Conservation (phyloP, 257 asterid species). For the Solanum boliviense region DNA sequence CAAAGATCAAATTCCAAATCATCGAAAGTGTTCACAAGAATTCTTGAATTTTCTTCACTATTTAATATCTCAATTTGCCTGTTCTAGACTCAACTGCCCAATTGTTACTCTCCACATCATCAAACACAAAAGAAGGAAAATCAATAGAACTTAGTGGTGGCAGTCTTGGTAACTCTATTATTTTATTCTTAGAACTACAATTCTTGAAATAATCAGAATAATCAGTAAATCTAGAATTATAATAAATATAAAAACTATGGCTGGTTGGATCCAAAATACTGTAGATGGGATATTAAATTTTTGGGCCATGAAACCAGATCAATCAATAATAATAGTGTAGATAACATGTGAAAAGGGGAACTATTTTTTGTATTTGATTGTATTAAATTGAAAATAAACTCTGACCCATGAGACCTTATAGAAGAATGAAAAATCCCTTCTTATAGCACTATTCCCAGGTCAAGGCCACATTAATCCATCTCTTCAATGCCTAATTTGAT, state of each 20-base stretch:
- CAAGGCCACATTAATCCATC: background rate
- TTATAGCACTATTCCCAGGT: background rate
- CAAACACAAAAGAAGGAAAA: slow-evolving; percentile 4
- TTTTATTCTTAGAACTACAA: background rate
- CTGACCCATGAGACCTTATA: background rate
- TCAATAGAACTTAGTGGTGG: background rate
- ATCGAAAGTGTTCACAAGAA: background rate
- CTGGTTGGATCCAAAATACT: slow-evolving; percentile 1
- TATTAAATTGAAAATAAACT: background rate
- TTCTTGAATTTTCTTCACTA: background rate
- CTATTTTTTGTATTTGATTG: background rate
- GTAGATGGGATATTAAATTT: background rate
- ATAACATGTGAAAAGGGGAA: background rate
- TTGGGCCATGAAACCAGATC: background rate
- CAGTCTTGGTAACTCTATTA: background rate
- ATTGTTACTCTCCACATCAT: background rate
- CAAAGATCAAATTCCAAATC: background rate
- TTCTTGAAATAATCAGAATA: background rate
- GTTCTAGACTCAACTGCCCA: background rate
- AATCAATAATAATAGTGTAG: background rate
- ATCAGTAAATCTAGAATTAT: background rate
- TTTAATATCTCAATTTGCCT: background rate
- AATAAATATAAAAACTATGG: background rate
- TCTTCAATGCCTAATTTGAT: background rate
- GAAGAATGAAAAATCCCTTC: background rate